Base-by-base conservation (phyloP, 2,329 filamentous ascomycete genomes). In the Teratosphaeria nubilosa region DNA sequence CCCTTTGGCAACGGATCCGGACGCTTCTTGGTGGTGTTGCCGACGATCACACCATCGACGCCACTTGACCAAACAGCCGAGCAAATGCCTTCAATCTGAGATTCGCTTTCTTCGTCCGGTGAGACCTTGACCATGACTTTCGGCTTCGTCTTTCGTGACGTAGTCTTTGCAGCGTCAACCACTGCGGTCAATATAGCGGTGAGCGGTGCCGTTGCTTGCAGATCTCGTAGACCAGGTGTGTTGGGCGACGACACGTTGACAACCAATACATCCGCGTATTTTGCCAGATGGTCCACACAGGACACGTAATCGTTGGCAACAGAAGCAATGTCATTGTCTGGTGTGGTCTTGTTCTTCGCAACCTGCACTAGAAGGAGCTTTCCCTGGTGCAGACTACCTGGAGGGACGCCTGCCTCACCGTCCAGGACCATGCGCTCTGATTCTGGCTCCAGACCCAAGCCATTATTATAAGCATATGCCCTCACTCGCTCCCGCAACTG, bases 241-340 rank as follows among this genome's bases (percentile, higher is more conserved):
- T 99, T 99, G 25, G 94, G 94, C 66, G 89, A 95, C 69, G 91
- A 96, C 54, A 99, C 94, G 68, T 99, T 99, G 69, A 99, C 94
- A 7, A 97, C 92, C n/a, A 99, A 77, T 37, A 99, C 87, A 68
- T 99, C 94, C 11, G 94, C 91, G 70, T 96, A 99, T 55, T 82
- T 86, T 3, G 87, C 94, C 41, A 99, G 77, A 52, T 86, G 81
- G 57, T 87, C 80, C 3, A 96, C 91, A 67, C 92, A 96, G 73
- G 88, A 89, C n/a, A 94, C 88, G 70, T 97, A 96, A 66, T 87
- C 83, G 25, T 82, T 80, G 55, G 81, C 84, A 16, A 97, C 87
- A 32, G 91, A 91, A 50, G 87, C 82, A 60, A 96, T 86, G 69
- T 97, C 90, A 53, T 80, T 80, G 70, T 95, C 91, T 22, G 90